phyloP scores from a whole-genome alignment of 345 rosid genomes.

The Citropsis articulata region DNA sequence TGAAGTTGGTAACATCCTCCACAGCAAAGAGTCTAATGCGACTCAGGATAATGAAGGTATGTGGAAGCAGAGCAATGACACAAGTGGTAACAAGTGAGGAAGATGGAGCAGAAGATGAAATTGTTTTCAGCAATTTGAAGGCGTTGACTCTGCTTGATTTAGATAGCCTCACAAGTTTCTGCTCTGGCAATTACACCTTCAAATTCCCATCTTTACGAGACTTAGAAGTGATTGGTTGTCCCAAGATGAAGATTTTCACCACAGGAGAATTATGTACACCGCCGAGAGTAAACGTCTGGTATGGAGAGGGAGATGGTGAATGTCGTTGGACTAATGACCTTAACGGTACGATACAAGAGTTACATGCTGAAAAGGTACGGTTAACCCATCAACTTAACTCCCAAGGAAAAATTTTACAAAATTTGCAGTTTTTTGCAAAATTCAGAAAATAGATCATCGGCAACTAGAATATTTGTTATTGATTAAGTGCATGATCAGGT shows the following conservation, averaged over 20 bases:
- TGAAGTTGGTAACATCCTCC: neutral
- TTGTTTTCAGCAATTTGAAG: neutral
- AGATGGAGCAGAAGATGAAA: neutral
- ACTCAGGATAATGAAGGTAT: neutral
- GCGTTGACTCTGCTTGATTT: neutral
- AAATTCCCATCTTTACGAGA: too few relatives aligned
- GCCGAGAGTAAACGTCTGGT: neutral
- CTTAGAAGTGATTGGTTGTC: too few relatives aligned
- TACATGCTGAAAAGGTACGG: neutral
- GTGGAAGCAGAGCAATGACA: neutral
- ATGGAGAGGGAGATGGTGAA: too few relatives aligned
- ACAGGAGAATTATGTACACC: neutral
- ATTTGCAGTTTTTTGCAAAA: neutral
- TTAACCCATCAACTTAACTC: neutral
- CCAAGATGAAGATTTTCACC: too few relatives aligned
- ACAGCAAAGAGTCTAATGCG: slow-evolving; percentile 7
- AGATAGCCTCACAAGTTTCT: neutral
- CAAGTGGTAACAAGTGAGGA: neutral
- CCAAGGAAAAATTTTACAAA: too few relatives aligned
- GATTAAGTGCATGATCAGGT: too few relatives aligned
- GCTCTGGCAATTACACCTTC: neutral
- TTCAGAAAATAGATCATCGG: too few relatives aligned
- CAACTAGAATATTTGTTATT: too few relatives aligned
- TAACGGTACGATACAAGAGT: neutral
- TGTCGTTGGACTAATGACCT: neutral